A percentile compares a stretch with the other conserved stretches of the same genome.
These are phyloP conservation scores for Starmerella stigmatis DNA, from an alignment of 805 yeast genomes.

Conservation along the genomic window DNA sequence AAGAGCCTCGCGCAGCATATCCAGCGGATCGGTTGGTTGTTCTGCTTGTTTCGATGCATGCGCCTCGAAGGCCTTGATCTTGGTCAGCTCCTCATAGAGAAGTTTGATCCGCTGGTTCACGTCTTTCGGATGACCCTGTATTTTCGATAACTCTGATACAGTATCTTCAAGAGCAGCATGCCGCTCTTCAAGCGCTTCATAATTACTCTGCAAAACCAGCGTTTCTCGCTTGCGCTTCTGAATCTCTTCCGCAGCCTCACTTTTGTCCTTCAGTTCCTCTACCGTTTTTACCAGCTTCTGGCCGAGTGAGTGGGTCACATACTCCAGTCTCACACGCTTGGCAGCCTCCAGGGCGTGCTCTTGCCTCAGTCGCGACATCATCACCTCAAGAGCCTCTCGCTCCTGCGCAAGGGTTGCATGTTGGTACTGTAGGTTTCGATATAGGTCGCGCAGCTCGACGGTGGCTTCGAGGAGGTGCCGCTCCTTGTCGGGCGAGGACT, in stretches of 20 bases:
- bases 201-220: not conserved
- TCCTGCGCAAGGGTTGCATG: constrained; percentile 15
- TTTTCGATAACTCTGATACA: not conserved
- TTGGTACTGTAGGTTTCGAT: constrained; percentile 16
- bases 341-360: constrained; percentile 21
- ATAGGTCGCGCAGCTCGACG: constrained; percentile 16
- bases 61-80: constrained; percentile 6
- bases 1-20: constrained; percentile 3
- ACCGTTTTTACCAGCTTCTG: constrained; percentile 17
- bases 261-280: constrained; percentile 3
- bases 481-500: not conserved
- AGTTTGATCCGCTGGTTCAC: constrained; percentile 6
- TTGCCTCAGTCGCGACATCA: constrained; percentile 14
- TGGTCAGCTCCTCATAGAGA: constrained; percentile 9
- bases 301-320: constrained; percentile 19
- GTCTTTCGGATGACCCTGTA: not conserved
- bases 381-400: constrained; percentile 19
- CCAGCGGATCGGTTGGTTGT: constrained; percentile 7
- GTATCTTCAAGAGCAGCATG: constrained; percentile 1
- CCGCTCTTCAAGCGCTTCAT: constrained; percentile 6
- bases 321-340: constrained; percentile 16
- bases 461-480: constrained; percentile 1
- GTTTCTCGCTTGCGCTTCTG: constrained; percentile 8
- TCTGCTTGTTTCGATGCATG: not conserved
- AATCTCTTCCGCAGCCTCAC: constrained; percentile 6